Evolutionary conservation across 2,329 filamentous ascomycete species (phyloP), one percentile per base, ranked within the genome.

Genomic region (Colletotrichum godetiae): DNA sequence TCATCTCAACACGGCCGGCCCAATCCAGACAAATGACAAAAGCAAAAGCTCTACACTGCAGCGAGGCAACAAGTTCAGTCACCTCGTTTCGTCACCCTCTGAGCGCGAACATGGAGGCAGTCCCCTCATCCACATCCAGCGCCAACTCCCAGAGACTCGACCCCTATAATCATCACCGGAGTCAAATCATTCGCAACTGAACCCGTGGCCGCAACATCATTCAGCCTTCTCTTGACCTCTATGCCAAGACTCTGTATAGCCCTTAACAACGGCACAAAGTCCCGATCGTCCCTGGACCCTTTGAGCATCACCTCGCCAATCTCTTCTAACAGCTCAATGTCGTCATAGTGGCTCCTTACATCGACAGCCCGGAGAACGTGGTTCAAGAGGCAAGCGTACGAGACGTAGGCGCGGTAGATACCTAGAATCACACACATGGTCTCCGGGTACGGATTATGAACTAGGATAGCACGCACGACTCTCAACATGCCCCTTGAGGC

Each of bases 321-420:
- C 4, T 57, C 63, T 19, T 77, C 75, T 5, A 80, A 69, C 1
- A 77, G 71, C 59, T 74, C 72, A 0, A 79, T 72, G 35, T 80
- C 79, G 1, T 66, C 72, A 52, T 68, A 63, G 4, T 75, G 77
- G 0, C 62, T 64, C 1, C 12, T 70, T 1, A 76, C 60, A 37
- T 80, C 74, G 0, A 75, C 19, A 0, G 76, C 63, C 2, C 75
- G 76, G 0, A 80, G 49, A 2, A 81, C 73, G 8, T 72, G 76
- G 29, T 78, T 76, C 11, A 78, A 74, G 2, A 80, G 46, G 52
- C 78, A 80, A 2, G 79, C 78, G 53, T 77, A 81, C 4, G 79
- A 76, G 5, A 80, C 76, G 15, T 79, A 79, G 4, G 76, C 78
- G 7, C 79, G 68, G 11, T 79, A 81, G 4, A 78, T 78, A 11